These are phyloP conservation scores for Euphorbia celastroides DNA, from an alignment of 441 rosid genomes.

Conservation along the genomic window DNA sequence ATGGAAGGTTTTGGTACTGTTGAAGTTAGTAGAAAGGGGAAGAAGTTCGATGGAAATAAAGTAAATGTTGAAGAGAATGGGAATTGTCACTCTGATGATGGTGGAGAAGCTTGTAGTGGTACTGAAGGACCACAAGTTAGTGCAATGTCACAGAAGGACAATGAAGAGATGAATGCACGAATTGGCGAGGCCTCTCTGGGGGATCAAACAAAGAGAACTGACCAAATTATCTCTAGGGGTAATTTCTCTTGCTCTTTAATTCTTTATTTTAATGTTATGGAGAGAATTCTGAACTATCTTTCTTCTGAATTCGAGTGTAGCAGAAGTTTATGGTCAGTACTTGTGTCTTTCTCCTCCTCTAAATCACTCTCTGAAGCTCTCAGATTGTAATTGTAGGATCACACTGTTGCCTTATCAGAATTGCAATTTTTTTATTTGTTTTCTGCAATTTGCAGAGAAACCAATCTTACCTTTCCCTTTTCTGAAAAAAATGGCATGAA, in stretches of 20 bases:
- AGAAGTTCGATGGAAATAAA: conserved; percentile 45
- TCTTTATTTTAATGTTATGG: neutral
- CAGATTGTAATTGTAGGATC: neutral
- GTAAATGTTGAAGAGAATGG: conserved; percentile 47
- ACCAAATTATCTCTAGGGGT: conserved; percentile 61
- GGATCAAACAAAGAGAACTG: conserved; percentile 44
- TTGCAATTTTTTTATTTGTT: neutral
- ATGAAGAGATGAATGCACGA: conserved; percentile 42
- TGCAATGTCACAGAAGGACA: conserved; percentile 34
- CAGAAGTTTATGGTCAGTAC: neutral
- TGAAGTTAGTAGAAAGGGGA: conserved; percentile 53
- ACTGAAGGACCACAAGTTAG: conserved; percentile 44
- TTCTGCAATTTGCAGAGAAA: neutral
- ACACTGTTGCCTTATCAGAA: neutral
- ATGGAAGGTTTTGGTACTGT: conserved; percentile 60
- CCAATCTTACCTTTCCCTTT: neutral
- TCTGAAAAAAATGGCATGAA: neutral
- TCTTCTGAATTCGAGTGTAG: neutral
- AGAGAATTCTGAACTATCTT: neutral
- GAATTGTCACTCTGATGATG: conserved; percentile 56
- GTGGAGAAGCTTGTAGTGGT: conserved; percentile 75
- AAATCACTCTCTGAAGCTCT: neutral
- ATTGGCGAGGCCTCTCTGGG: conserved; percentile 29
- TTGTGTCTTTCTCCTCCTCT: neutral
- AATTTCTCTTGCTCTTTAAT: conserved; percentile 5